Evolutionary conservation across 2,329 filamentous ascomycete species (phyloP).

Genomic region (Gyromitra esculenta): DNA sequence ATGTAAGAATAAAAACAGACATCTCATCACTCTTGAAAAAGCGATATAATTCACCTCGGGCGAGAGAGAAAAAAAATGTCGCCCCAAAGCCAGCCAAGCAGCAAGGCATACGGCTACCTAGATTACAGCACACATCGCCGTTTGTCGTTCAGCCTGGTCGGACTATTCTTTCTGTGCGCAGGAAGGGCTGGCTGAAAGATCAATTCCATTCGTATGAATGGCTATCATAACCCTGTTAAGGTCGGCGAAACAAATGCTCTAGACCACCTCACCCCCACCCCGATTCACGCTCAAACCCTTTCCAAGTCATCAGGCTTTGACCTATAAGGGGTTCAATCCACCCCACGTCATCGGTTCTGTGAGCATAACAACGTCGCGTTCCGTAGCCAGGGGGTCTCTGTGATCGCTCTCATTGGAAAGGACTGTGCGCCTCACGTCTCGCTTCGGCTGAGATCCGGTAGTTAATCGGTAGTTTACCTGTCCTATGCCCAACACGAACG

Average conservation of each 20-base stretch:
- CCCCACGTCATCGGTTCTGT: slow-evolving; percentile 4
- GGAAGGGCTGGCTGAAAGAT: neutral
- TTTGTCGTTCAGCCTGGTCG: neutral
- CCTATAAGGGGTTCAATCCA: neutral
- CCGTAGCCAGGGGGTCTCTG: neutral
- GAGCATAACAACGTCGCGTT: neutral
- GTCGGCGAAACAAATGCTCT: slow-evolving; percentile 1
- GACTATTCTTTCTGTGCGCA: neutral
- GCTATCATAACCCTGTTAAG: neutral
- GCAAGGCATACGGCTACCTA: neutral
- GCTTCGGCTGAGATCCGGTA: neutral
- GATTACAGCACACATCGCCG: neutral
- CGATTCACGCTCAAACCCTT: neutral
- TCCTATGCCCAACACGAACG: neutral
- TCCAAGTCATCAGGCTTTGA: neutral
- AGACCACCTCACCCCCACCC: neutral
- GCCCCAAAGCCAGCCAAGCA: neutral
- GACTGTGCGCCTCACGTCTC: neutral
- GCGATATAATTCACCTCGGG: neutral
- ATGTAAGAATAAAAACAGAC: neutral
- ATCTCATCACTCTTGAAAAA: neutral
- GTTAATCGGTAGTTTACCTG: neutral
- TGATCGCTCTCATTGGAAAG: neutral
- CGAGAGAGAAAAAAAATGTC: neutral
- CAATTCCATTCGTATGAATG: neutral